Evolutionary conservation across 176 grass and related monocot genomes (phyloP), one percentile per base, ranked within the genome.

Genomic region (Hsuehochloa calcarea): DNA sequence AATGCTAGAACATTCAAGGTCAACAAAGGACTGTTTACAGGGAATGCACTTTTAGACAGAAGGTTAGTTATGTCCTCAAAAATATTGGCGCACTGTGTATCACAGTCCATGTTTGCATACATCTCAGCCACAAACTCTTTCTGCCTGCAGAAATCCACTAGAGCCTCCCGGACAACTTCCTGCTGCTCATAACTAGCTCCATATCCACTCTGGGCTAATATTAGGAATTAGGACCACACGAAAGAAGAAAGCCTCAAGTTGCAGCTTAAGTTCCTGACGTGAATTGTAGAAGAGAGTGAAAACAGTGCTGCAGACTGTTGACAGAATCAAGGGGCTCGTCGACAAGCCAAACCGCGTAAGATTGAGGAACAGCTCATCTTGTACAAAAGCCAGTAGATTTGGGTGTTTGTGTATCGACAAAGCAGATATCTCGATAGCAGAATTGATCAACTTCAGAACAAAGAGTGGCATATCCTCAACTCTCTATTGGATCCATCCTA

Each of bases 101-200:
- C 93, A 81, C 96, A 99, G 63, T 99, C 96, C 82, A 99, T 96
- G 78, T 99, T 99, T 3, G 81, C 92, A 92, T 96, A 96, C 96
- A 99, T 99, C 86, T 99, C 96, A 25, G 90, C 90, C 93, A 99
- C 94, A 79, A 99, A 99, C 71, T 90, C 89, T 87, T 96, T 96
- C 80, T 99, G 96, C 85, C 93, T 83, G 60, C 96, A 99, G 79
- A 97, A 97, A 87, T 99, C 96, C 58, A 96, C 88, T n/a, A 99
- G 81, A 87, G 91, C 89, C 84, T 99, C 96, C 86, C 94, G 67
- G 14, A 91, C 93, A 22, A 99, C 93, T 87, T 99, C 96, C 80
- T 99, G 93, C 82, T 96, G 96, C 82, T 99, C 91, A 80, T 92
- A 99, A 78, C 91, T 95, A 85, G 93, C 90, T 13, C 96, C 96